Evolutionary conservation across 1,139 yeast genomes (phyloP).

Genomic region (Waltiozyma sp.): DNA sequence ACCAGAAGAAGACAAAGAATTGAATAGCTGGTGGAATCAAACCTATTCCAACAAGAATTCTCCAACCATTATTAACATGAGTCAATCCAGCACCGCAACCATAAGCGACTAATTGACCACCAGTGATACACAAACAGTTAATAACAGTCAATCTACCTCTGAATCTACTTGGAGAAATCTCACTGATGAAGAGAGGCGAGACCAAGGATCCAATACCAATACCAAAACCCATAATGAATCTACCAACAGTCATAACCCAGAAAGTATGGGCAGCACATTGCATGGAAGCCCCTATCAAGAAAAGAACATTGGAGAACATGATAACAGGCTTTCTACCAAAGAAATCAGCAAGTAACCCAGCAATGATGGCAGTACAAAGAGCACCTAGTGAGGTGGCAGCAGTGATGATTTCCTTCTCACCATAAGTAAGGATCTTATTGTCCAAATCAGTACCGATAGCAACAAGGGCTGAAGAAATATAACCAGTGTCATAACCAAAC

Average conservation of each 20-base stretch:
- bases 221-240: conserved; percentile 90
- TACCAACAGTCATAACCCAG: conserved; percentile 88
- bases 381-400: conserved; percentile 97
- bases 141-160: conserved; percentile 73
- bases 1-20: conserved; percentile 62
- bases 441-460: conserved; percentile 69
- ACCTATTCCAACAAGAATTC: conserved; percentile 81
- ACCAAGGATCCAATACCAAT: conserved; percentile 90
- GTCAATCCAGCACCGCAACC: conserved; percentile 87
- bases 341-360: conserved; percentile 72
- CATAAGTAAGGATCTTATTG: conserved; percentile 43
- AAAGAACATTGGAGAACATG: conserved; percentile 67
- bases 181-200: conserved; percentile 85
- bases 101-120: conserved; percentile 27
- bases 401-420: conserved; percentile 81
- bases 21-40: conserved; percentile 80
- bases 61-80: conserved; percentile 75
- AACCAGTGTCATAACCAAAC: conserved; percentile 97
- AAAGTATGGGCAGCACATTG: conserved; percentile 72
- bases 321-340: conserved; percentile 77
- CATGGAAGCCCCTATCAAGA: conserved; percentile 70
- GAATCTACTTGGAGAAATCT: conserved; percentile 83
- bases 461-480: conserved; percentile 85
- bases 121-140: conserved; percentile 24
- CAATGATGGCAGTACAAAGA: conserved; percentile 59